phyloP scores from a whole-genome alignment of 2,329 filamentous ascomycete species.

The Sarocladiaceae sp. region DNA sequence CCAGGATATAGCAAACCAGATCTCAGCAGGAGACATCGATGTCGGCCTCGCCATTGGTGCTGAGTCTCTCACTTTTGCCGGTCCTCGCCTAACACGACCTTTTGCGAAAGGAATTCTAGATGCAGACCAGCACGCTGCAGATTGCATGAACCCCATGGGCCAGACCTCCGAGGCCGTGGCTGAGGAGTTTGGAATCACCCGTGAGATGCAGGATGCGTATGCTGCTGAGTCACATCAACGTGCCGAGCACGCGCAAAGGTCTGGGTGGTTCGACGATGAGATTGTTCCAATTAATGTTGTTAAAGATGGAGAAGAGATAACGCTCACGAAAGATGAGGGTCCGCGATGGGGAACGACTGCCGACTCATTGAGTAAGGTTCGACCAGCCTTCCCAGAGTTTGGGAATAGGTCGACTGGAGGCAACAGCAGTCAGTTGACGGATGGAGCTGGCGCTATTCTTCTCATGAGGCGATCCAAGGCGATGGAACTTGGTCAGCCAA shows the following conservation, averaged over 20 bases:
- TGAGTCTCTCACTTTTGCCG: slow-evolving; percentile 59
- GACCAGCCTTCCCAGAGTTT: slow-evolving; percentile 66
- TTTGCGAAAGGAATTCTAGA: slow-evolving; percentile 49
- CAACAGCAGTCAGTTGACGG: slow-evolving; percentile 70
- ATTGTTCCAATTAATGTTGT: slow-evolving; percentile 58
- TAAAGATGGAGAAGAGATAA: slow-evolving; percentile 40
- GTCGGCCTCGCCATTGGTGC: slow-evolving; percentile 66
- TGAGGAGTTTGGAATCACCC: slow-evolving; percentile 65
- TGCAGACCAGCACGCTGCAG: slow-evolving; percentile 55
- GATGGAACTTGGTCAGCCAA: slow-evolving; percentile 64
- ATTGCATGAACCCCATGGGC: slow-evolving; percentile 70
- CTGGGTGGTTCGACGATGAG: slow-evolving; percentile 70
- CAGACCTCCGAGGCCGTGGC: slow-evolving; percentile 74
- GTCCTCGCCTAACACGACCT: slow-evolving; percentile 9
- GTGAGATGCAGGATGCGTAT: slow-evolving; percentile 63
- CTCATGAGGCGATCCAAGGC: slow-evolving; percentile 69
- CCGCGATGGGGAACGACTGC: slow-evolving; percentile 65
- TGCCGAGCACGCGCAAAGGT: slow-evolving; percentile 68
- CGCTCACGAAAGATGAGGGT: slow-evolving; percentile 65
- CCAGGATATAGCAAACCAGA: slow-evolving; percentile 71
- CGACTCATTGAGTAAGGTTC: slow-evolving; percentile 63
- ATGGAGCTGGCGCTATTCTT: slow-evolving; percentile 66
- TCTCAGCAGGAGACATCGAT: slow-evolving; percentile 61
- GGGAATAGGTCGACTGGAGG: slow-evolving; percentile 67
- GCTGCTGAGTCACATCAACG: slow-evolving; percentile 63